Evolutionary conservation across 345 rosid genomes (phyloP), one percentile per base, ranked within the genome.

Genomic region (Euphorbia peplus): DNA sequence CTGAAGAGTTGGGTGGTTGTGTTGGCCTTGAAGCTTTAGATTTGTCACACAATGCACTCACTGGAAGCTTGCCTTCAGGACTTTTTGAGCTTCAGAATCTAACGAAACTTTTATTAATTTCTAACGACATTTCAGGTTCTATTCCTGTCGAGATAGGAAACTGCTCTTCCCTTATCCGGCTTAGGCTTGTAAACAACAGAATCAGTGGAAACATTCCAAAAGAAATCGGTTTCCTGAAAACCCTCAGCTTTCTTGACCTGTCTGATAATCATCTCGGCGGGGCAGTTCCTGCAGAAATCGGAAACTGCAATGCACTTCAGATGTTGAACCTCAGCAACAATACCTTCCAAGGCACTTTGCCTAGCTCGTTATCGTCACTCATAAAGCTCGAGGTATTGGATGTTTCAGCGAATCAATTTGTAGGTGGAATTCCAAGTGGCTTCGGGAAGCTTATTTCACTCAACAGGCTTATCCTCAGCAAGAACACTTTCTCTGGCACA

Each of bases 321-420:
- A 87, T 88, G 96, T 80, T 90, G 57, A 90, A 91, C 76, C 76
- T 95, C 3, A 91, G 95, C 69, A 85, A 87, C 73, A 91, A 95
- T 80, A 76, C 78, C 30, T 73, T 95, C 12, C 81, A 77, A 51
- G 93, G 97, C 54, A 77, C 87, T 66, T 79, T 95, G 55, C 83
- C 96, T 0, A 77, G 75, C 51, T 73, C 91, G 35, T 62, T 90
- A 70, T 84, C 96, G 13, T 82, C 83, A 6, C 81, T 95, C 9
- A 83, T 89, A 14, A 83, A 78, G 19, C 88, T 91, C 35, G 91
- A 91, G 71, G 93, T 95, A 48, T 77, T 95, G 65, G 95, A 95
- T 78, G 83, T 83, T 75, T 95, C 97, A 0, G 55, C 16, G 19
- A 95, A 95, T 66, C 80, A 70, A 72, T 71, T 95, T 61, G 63